Evolutionary conservation across 805 yeast species (phyloP), one percentile per base, ranked within the genome.

Genomic region (Candida alai): DNA sequence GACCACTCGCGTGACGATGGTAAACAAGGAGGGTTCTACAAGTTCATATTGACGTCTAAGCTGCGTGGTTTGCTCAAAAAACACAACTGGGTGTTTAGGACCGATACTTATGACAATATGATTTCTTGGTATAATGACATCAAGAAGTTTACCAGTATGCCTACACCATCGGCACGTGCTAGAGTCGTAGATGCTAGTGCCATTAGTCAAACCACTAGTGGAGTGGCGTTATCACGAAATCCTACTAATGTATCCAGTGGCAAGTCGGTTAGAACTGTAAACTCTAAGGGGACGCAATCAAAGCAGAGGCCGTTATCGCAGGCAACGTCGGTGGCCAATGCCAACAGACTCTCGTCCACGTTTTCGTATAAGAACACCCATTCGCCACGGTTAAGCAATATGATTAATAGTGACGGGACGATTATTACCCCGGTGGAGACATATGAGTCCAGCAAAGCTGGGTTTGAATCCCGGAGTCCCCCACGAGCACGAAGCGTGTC

Each of bases 1-100:
- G 95, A 86, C 46, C 95, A 85, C 61, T 78, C 90, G 9, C 78
- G 79, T 53, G 78, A 78, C 48, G 86, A 82, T 44, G 76, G 80
- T 18, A 66, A 61, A 34, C 56, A 68, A 24, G 76, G 73, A 32
- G 68, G 74, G 3, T 64, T 62, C 38, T 79, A 78, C 55, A 88
- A 88, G 61, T 93, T 90, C 59, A 84, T 88, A 8, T 65, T 90
- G 41, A 77, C 75, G 44, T 77, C 88, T 12, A 85, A 83, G 49
- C 65, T 56, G 54, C 79, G 80, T 43, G 76, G 78, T 41, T 93
- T 93, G 10, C 62, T 83, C 40, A 72, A 86, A 50, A 85, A 87
- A 27, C 97, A 89, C 61, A 88, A 87, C 49, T 87, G 93, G 86
- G 93, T 89, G n/a, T 89, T 90, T 65, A 73, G 95, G 44, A 81